Conservation (phyloP, 768 basidiomycete species). For the Tricholoma terreum region DNA sequence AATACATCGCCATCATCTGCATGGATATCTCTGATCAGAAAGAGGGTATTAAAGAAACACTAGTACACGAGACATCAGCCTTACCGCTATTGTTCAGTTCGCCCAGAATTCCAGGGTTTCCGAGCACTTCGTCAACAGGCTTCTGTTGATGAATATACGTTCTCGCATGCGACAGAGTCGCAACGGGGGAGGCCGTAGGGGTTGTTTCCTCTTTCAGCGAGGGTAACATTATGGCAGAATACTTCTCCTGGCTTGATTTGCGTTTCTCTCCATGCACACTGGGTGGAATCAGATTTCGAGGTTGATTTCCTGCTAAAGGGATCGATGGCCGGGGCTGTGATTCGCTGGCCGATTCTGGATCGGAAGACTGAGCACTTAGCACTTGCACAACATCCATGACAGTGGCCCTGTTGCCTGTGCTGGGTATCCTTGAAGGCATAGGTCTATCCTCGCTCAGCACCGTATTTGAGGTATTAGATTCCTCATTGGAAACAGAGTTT, state of each 20-base stretch:
- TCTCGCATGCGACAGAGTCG: constrained; percentile 43
- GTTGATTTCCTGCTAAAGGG: constrained; percentile 14
- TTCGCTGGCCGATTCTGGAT: constrained; percentile 14
- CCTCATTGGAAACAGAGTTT: background rate
- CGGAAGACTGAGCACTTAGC: constrained; percentile 28
- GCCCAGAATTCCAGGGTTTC: background rate
- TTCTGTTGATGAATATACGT: constrained; percentile 4
- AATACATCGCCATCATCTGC: constrained; percentile 41
- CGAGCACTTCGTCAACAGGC: background rate
- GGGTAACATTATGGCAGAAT: constrained; percentile 60
- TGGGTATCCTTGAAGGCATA: constrained; percentile 54
- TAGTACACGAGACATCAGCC: constrained; percentile 1
- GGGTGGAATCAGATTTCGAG: constrained; percentile 17
- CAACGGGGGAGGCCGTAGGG: constrained; percentile 50
- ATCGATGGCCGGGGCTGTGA: background rate
- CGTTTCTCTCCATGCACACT: constrained; percentile 48
- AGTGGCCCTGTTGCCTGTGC: constrained; percentile 63
- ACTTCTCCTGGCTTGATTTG: constrained; percentile 66
- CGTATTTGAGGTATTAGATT: background rate
- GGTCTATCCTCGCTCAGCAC: constrained; percentile 3
- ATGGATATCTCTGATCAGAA: constrained; percentile 2
- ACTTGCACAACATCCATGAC: constrained; percentile 80
- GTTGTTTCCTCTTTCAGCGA: constrained; percentile 68
- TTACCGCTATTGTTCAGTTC: constrained; percentile 2
- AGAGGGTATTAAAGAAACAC: background rate